Conservation (phyloP, 192 early-diverging fungal genomes). For the Gigaspora rosea region DNA sequence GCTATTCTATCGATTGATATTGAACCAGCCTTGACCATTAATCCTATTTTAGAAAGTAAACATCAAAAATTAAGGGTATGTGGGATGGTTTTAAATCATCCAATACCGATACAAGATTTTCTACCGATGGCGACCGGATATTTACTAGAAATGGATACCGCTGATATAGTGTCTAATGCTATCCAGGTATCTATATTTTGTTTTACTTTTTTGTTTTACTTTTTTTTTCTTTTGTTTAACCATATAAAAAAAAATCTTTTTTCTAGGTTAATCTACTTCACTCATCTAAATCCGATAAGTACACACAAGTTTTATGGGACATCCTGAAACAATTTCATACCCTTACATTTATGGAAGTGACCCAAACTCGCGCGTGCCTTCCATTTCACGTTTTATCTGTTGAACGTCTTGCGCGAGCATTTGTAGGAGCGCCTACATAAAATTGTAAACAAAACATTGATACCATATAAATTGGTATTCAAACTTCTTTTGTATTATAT, state of each 20-base stretch:
- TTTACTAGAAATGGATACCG: not conserved
- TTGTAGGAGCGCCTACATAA: conserved; percentile 7
- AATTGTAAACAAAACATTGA: not conserved
- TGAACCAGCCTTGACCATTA: not conserved
- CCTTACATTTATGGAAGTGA: conserved; percentile 11
- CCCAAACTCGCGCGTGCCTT: not conserved
- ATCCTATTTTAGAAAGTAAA: not conserved
- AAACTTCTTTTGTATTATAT: too few species aligned
- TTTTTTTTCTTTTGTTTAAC: not conserved
- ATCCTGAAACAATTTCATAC: conserved; percentile 11
- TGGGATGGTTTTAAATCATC: conserved; percentile 22
- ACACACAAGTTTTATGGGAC: not conserved
- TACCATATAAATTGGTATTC: too few species aligned
- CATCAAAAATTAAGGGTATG: conserved; percentile 4
- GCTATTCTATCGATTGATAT: conserved; percentile 7
- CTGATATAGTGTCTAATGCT: not conserved
- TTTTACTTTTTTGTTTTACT: not conserved
- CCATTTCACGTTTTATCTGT: conserved; percentile 1
- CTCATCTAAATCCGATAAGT: not conserved
- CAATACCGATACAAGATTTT: conserved; percentile 14
- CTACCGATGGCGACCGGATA: conserved; percentile 1
- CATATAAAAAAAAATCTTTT: not conserved
- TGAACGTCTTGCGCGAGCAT: not conserved
- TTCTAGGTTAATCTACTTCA: conserved; percentile 3
- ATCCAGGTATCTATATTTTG: conserved; percentile 16